Percentiles rank a stretch among this genome's conserved stretches.
Evolutionary conservation across 208 protist species (phyloP).

Genomic region (Acanthamoeba castellanii): DNA sequence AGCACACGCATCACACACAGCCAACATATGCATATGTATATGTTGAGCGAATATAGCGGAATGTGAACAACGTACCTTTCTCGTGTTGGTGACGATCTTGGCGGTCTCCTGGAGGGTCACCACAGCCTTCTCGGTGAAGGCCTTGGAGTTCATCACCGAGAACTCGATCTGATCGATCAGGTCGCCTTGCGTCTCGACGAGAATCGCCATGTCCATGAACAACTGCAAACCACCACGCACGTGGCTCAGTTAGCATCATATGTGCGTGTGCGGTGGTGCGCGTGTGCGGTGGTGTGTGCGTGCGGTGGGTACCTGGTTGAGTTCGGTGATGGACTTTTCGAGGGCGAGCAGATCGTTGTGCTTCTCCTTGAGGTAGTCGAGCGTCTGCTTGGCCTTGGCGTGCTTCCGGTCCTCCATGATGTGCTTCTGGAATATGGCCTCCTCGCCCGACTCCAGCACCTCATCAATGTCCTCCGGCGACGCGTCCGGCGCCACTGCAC

Average conservation of each 20-base stretch:
- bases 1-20: background rate
- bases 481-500: slow-evolving; percentile 48
- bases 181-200: slow-evolving; percentile 62
- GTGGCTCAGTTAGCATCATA: background rate
- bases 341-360: slow-evolving; percentile 58
- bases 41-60: background rate
- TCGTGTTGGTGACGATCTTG: slow-evolving; percentile 54
- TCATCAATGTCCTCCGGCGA: slow-evolving; percentile 62
- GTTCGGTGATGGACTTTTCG: slow-evolving; percentile 56
- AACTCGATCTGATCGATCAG: slow-evolving; percentile 66
- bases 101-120: slow-evolving; percentile 26
- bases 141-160: slow-evolving; percentile 55
- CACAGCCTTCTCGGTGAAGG: slow-evolving; percentile 49
- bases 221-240: slow-evolving; percentile 10
- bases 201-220: slow-evolving; percentile 69
- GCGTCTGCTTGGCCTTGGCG: slow-evolving; percentile 36
- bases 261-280: background rate
- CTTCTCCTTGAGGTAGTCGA: slow-evolving; percentile 69
- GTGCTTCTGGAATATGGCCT: slow-evolving; percentile 68
- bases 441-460: slow-evolving; percentile 33
- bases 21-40: background rate
- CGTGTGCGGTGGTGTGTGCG: background rate
- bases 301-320: slow-evolving; percentile 4
- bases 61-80: background rate
- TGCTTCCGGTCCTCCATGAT: slow-evolving; percentile 69